Conservation (phyloP, 1,284 basidiomycete species). For the Puccinia horiana region DNA sequence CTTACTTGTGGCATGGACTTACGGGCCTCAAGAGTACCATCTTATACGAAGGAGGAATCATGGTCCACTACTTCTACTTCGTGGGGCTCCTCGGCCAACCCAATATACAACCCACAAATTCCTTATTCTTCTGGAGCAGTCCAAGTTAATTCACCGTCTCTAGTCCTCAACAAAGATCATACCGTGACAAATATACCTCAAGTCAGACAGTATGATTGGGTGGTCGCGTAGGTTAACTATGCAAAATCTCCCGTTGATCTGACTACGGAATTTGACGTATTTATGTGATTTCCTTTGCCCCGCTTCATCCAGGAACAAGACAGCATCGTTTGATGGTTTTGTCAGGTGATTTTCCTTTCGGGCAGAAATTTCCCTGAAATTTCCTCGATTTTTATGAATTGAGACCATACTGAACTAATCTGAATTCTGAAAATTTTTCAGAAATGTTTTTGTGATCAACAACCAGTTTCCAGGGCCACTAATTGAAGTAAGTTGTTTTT, state of each 20-base stretch:
- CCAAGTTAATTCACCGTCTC: conserved; percentile 6
- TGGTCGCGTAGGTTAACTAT: not conserved
- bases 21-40: not conserved
- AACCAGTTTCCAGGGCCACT: conserved; percentile 63
- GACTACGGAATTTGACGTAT: not conserved
- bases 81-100: not conserved
- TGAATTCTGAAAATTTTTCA: not conserved
- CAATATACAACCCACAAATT: not conserved
- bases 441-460: conserved; percentile 62
- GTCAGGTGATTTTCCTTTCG: not conserved
- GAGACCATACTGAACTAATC: not conserved
- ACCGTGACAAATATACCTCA: not conserved
- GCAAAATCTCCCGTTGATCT: not conserved
- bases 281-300: too few relatives aligned
- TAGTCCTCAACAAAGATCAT: conserved; percentile 6
- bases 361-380: not conserved
- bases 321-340: not conserved
- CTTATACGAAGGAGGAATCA: not conserved
- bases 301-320: not conserved
- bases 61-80: not conserved
- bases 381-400: not conserved
- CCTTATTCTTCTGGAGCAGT: not conserved
- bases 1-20: not conserved
- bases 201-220: conserved; percentile 9
- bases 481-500: conserved; percentile 62